Percentiles rank a stretch among this genome's conserved stretches.
These are phyloP conservation scores for Xerocomellus intermedius DNA, from an alignment of 768 basidiomycete species.

Conservation along the genomic window DNA sequence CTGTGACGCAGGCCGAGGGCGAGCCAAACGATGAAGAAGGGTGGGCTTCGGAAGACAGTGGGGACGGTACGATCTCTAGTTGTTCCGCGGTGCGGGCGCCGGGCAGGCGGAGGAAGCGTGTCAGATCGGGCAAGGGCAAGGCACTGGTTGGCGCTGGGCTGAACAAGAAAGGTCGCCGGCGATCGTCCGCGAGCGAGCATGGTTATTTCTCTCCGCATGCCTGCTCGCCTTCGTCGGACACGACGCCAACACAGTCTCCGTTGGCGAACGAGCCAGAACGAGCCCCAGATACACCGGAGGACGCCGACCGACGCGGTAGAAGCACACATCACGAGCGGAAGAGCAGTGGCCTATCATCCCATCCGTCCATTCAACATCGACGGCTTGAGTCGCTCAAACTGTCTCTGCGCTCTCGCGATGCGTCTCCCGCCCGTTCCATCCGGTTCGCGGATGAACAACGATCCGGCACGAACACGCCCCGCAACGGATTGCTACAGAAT, in stretches of 20 bases:
- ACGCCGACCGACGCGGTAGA: conserved; percentile 24
- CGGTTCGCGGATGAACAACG: conserved; percentile 43
- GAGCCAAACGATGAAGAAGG: conserved; percentile 52
- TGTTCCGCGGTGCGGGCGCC: conserved; percentile 7
- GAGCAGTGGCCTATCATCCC: conserved; percentile 13
- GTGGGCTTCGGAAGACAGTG: conserved; percentile 61
- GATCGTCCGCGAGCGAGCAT: conserved; percentile 15
- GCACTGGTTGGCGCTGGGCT: background rate
- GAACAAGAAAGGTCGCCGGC: conserved; percentile 12
- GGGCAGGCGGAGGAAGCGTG: conserved; percentile 23
- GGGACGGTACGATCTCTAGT: conserved; percentile 14
- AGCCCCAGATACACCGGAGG: conserved; percentile 3
- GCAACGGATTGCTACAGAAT: conserved; percentile 16
- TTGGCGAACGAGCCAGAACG: conserved; percentile 7
- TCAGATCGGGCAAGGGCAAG: conserved; percentile 25
- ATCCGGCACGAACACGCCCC: conserved; percentile 22
- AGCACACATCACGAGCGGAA: conserved; percentile 16
- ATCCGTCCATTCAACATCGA: conserved; percentile 26
- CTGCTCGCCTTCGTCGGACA: background rate
- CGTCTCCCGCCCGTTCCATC: conserved; percentile 47
- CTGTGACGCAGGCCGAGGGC: conserved; percentile 5
- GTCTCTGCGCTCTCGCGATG: conserved; percentile 33
- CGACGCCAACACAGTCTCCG: background rate
- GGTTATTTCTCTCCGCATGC: background rate
- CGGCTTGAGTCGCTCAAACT: conserved; percentile 30